Evolutionary conservation across 78 protist species (phyloP).

Genomic region (Guillardia theta): DNA sequence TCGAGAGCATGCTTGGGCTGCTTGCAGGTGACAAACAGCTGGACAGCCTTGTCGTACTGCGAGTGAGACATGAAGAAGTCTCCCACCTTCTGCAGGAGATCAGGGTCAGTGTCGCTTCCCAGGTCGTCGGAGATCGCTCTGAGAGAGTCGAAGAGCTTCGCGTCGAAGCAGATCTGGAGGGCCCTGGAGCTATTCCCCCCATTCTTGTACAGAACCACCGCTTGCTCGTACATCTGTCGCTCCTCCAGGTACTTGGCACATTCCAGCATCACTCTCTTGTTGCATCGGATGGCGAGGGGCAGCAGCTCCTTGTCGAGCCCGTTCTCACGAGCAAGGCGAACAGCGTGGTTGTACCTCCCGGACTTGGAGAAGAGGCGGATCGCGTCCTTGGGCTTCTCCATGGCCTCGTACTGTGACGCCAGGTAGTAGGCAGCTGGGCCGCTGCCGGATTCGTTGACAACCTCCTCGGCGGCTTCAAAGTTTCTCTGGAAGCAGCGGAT

Average conservation of each 20-base stretch:
- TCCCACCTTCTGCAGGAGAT: not conserved
- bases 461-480: not conserved
- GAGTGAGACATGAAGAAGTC: conserved; percentile 62
- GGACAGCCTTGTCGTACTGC: conserved; percentile 59
- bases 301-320: conserved; percentile 50
- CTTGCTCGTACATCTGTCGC: conserved; percentile 49
- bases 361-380: conserved; percentile 50
- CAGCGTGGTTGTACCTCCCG: conserved; percentile 59
- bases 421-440: conserved; percentile 66
- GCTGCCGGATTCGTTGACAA: not conserved
- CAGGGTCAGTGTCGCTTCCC: conserved; percentile 56
- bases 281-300: not conserved
- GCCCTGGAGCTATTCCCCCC: conserved; percentile 58
- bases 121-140: conserved; percentile 55
- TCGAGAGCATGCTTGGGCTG: conserved; percentile 43
- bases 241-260: conserved; percentile 53
- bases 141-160: conserved; percentile 57
- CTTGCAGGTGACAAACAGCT: not conserved
- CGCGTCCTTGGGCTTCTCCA: conserved; percentile 58
- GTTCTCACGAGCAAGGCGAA: conserved; percentile 64
- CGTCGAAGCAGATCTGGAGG: conserved; percentile 68
- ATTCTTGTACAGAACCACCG: conserved; percentile 69
- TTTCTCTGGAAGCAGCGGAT: not conserved
- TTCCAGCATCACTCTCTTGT: conserved; percentile 33
- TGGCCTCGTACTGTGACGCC: conserved; percentile 46